A percentile compares a stretch with the other conserved stretches of the same genome.
These are phyloP conservation scores for Cryphonectria parasitica DNA, from an alignment of 2,329 filamentous ascomycete genomes.

Conservation along the genomic window DNA sequence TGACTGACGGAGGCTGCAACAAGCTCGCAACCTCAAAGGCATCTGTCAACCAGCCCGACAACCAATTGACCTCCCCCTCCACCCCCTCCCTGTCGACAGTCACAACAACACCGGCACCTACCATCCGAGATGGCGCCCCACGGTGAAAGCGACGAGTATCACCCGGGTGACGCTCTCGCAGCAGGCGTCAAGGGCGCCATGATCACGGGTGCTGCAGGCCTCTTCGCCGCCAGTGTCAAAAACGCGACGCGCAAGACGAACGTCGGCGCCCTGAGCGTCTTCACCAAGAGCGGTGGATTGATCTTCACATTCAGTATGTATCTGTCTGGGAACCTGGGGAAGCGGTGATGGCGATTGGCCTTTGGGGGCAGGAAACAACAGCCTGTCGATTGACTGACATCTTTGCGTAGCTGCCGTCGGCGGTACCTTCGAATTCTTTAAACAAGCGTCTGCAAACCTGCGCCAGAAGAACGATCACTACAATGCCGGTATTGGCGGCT, in stretches of 20 bases:
- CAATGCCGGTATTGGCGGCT: conserved; percentile 76
- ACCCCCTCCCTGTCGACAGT: background rate
- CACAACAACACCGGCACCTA: background rate
- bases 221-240: conserved; percentile 64
- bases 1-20: conserved; percentile 11
- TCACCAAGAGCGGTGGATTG: conserved; percentile 77
- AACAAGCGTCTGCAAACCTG: conserved; percentile 78
- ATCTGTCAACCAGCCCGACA: conserved; percentile 18
- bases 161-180: conserved; percentile 60
- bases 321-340: background rate
- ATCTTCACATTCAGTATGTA: conserved; percentile 68
- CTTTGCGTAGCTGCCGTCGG: conserved; percentile 67
- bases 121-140: conserved; percentile 37
- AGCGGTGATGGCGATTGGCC: background rate
- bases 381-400: conserved; percentile 12
- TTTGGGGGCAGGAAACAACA: background rate
- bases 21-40: conserved; percentile 22
- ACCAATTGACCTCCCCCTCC: conserved; percentile 15
- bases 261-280: conserved; percentile 77
- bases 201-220: conserved; percentile 61
- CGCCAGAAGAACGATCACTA: conserved; percentile 80
- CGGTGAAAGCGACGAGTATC: conserved; percentile 39
- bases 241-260: conserved; percentile 86
- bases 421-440: conserved; percentile 77
- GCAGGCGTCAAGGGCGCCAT: conserved; percentile 57